Conservation (phyloP, 768 basidiomycete species). For the Leucogyrophana mollusca region DNA sequence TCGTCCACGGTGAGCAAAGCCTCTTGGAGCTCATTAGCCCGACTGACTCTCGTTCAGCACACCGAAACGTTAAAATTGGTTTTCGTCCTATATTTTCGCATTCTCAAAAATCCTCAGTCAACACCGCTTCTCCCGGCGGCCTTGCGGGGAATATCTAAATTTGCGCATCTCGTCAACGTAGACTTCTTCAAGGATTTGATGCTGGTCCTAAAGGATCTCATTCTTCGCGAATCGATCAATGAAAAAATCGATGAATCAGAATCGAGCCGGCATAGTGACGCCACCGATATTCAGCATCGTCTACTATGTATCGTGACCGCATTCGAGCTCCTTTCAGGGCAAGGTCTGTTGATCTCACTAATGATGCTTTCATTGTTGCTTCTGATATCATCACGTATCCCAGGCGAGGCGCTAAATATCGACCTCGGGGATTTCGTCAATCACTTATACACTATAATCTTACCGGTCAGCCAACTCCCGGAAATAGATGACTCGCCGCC, state of each 20-base stretch:
- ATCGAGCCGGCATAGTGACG: constrained; percentile 30
- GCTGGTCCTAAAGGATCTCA: constrained; percentile 77
- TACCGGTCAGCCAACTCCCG: constrained; percentile 65
- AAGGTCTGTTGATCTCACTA: constrained; percentile 55
- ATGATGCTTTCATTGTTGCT: constrained; percentile 9
- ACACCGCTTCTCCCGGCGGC: constrained; percentile 83
- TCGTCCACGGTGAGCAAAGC: constrained; percentile 63
- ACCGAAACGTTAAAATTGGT: constrained; percentile 97
- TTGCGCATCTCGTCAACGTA: constrained; percentile 94
- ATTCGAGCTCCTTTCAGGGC: constrained; percentile 95
- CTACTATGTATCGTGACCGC: constrained; percentile 91
- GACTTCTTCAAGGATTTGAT: constrained; percentile 98
- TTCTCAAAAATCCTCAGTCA: constrained; percentile 81
- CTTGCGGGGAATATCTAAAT: constrained; percentile 88
- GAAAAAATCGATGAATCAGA: constrained; percentile 38
- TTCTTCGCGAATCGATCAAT: constrained; percentile 46
- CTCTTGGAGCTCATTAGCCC: constrained; percentile 4
- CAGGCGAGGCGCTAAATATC: constrained; percentile 96
- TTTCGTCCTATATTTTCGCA: constrained; percentile 95
- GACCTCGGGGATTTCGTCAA: constrained; percentile 89
- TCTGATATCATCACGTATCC: constrained; percentile 4
- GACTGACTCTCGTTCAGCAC: constrained; percentile 56
- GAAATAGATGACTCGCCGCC: constrained; percentile 57
- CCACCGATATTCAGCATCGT: constrained; percentile 49
- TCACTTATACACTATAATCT: constrained; percentile 79